Percentiles rank a stretch among this genome's conserved stretches.
These are phyloP conservation scores for Xylaria sp. DNA, from an alignment of 2,329 filamentous ascomycete species.

Conservation along the genomic window DNA sequence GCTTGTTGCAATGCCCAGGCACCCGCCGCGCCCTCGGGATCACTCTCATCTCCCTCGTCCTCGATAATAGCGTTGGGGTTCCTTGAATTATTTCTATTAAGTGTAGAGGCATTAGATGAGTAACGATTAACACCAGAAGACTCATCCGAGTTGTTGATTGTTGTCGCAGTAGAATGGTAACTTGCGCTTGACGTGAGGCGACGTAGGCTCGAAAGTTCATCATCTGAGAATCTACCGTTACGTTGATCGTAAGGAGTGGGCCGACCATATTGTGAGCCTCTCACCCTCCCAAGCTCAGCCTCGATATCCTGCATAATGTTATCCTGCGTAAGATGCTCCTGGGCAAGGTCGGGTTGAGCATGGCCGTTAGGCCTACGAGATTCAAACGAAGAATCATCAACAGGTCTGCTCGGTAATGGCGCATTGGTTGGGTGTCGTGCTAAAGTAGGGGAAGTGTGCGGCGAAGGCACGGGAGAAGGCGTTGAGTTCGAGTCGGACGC, in stretches of 20 bases:
- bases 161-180: conserved; percentile 63
- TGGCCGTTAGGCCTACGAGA: conserved; percentile 55
- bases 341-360: conserved; percentile 47
- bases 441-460: conserved; percentile 59
- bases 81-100: conserved; percentile 51
- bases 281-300: conserved; percentile 59
- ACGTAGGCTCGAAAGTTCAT: conserved; percentile 59
- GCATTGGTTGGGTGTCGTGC: conserved; percentile 69
- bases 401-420: conserved; percentile 65
- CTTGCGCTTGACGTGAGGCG: conserved; percentile 51
- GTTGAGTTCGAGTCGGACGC: conserved; percentile 62
- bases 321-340: conserved; percentile 59
- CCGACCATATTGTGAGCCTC: conserved; percentile 53
- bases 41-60: conserved; percentile 77
- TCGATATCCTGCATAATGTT: conserved; percentile 69
- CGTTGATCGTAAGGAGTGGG: conserved; percentile 50
- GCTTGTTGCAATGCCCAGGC: conserved; percentile 85
- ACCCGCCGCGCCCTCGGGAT: conserved; percentile 87
- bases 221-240: conserved; percentile 60
- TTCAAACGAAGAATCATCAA: conserved; percentile 57
- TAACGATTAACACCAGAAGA: conserved; percentile 53
- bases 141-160: conserved; percentile 51
- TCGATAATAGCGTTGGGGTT: conserved; percentile 52
- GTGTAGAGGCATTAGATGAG: conserved; percentile 55
- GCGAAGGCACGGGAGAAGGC: conserved; percentile 59